phyloP scores from a whole-genome alignment of 768 basidiomycete genomes.

The Melanogaster broomeanus region DNA sequence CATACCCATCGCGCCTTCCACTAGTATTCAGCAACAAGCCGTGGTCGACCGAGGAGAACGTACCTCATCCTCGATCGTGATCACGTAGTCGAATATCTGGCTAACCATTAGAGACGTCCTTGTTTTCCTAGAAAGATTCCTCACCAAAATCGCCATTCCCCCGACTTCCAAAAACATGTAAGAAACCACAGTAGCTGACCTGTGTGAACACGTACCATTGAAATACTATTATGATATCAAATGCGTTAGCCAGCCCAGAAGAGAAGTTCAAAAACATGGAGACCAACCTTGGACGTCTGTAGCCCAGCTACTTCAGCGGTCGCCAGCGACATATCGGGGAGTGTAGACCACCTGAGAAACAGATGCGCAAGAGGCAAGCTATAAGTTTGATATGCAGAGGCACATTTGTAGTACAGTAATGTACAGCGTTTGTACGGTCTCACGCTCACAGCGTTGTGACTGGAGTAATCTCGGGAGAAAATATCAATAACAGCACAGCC shows the following conservation, averaged over 20 bases:
- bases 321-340: not conserved
- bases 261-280: not conserved
- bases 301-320: constrained; percentile 7
- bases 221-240: constrained; percentile 9
- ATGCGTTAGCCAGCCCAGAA: not conserved
- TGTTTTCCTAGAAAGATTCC: not conserved
- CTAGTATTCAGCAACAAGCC: no score
- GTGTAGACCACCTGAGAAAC: not conserved
- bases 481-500: no score
- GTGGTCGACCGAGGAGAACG: not conserved
- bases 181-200: not conserved
- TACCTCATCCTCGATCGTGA: constrained; percentile 10
- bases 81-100: constrained; percentile 9
- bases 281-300: constrained; percentile 13
- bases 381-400: no score
- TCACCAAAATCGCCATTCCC: constrained; percentile 18
- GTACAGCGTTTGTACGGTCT: no score
- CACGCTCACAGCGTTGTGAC: no score
- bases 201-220: constrained; percentile 5
- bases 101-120: not conserved
- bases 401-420: no score
- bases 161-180: constrained; percentile 9
- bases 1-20: constrained; percentile 20
- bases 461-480: no score
- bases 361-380: no score